Evolutionary conservation across 371 early-diverging fungal species (phyloP).

Genomic region (Mortierella sp.): DNA sequence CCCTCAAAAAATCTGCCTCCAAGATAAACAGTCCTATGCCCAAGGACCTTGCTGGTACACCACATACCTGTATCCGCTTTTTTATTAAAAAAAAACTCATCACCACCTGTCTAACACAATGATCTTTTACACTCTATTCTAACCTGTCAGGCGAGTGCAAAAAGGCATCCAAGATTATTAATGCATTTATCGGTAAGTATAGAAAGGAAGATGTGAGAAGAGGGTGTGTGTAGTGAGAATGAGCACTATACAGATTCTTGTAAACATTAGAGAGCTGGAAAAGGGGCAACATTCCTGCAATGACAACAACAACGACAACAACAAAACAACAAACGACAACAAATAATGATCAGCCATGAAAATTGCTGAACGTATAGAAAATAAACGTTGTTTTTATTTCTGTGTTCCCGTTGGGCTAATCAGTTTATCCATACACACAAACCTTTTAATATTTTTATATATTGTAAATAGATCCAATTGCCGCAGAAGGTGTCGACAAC

Average conservation of each 20-base stretch:
- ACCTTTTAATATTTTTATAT: background rate
- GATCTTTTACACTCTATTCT: background rate
- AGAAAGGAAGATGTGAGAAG: no score
- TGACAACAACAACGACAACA: no score
- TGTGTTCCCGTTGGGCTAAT: conserved; percentile 1
- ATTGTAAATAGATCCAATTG: conserved; percentile 61
- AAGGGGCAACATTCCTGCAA: no score
- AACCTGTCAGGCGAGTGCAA: conserved; percentile 69
- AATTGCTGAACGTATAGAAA: no score
- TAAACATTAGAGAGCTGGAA: no score
- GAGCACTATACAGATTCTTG: no score
- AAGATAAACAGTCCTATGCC: conserved; percentile 75
- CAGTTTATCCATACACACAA: background rate
- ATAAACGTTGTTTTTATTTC: background rate
- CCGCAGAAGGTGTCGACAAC: conserved; percentile 76
- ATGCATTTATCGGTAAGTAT: conserved; percentile 78
- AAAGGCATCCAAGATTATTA: conserved; percentile 82
- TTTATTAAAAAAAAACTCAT: background rate
- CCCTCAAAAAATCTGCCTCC: conserved; percentile 6
- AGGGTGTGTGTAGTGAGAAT: no score
- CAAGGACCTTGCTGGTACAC: conserved; percentile 65
- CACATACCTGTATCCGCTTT: background rate
- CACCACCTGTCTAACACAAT: background rate
- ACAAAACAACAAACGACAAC: no score
- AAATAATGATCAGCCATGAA: no score